Evolutionary conservation across 2,329 filamentous ascomycete species (phyloP).

Genomic region (Ceratocystis harringtonii): DNA sequence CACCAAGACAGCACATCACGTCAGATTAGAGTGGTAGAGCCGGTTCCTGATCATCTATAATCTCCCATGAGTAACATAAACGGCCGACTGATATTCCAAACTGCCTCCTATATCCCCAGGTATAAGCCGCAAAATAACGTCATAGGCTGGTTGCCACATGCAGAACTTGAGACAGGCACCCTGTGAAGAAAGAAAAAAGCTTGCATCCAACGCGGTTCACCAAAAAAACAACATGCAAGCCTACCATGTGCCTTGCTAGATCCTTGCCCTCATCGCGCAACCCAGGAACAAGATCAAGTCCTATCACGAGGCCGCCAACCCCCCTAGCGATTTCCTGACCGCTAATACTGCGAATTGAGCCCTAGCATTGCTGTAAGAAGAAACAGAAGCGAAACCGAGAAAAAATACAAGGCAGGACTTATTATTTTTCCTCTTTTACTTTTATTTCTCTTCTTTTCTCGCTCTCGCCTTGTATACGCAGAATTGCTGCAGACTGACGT

Average conservation of each 20-base stretch:
- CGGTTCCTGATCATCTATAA: not conserved
- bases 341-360: not conserved
- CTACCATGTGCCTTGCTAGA: not conserved
- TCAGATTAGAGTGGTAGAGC: too few species aligned
- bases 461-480: too few species aligned
- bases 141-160: not conserved
- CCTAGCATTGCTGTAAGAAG: not conserved
- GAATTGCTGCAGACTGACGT: too few species aligned
- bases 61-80: not conserved
- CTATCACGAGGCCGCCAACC: not conserved
- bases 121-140: not conserved
- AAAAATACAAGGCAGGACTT: not conserved
- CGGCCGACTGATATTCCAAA: not conserved
- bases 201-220: not conserved
- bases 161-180: not conserved
- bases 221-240: not conserved
- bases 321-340: not conserved
- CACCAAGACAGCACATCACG: too few species aligned
- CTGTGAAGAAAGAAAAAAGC: not conserved
- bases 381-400: not conserved
- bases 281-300: not conserved
- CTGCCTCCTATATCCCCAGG: not conserved
- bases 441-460: not conserved
- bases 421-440: not conserved
- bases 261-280: not conserved